Conservation (phyloP, 2,329 filamentous ascomycete species). For the Drechslerella dactyloides region DNA sequence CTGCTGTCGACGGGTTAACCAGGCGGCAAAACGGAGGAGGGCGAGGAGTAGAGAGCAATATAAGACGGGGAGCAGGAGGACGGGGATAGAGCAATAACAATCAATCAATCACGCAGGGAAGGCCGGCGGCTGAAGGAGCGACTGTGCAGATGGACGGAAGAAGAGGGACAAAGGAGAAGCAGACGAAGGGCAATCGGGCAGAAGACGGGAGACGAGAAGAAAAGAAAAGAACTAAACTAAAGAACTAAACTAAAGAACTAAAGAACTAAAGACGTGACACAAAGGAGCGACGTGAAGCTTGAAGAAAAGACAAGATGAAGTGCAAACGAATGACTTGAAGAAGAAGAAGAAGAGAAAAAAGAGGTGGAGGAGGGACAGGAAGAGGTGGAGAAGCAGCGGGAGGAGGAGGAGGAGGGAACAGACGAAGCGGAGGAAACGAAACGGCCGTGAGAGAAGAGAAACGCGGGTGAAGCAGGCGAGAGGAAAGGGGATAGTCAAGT, state of each 20-base stretch:
- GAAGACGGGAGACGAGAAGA: conserved; percentile 8
- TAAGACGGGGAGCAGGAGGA: background rate
- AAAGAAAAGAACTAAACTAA: conserved; percentile 3
- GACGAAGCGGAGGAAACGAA: background rate
- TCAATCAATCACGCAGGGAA: conserved; percentile 18
- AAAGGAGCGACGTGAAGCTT: conserved; percentile 13
- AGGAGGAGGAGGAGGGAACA: conserved; percentile 15
- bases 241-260: conserved; percentile 5
- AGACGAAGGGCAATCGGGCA: no score
- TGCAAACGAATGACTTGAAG: conserved; percentile 27
- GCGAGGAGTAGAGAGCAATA: background rate
- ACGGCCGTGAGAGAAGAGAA: background rate
- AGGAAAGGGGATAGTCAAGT: conserved; percentile 4
- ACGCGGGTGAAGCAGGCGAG: background rate
- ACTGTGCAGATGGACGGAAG: conserved; percentile 2
- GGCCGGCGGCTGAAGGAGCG: conserved; percentile 16
- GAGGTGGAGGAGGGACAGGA: conserved; percentile 1
- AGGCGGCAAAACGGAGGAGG: background rate
- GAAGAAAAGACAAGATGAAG: conserved; percentile 23
- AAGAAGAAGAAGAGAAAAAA: conserved; percentile 6
- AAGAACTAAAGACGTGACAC: background rate
- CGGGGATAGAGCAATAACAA: conserved; percentile 16
- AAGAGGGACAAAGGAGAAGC: conserved; percentile 18
- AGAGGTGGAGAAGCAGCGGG: conserved; percentile 1
- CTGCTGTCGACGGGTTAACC: no score